Conservation (phyloP, 176 grass and related monocot species). For the Triticum monococcum region DNA sequence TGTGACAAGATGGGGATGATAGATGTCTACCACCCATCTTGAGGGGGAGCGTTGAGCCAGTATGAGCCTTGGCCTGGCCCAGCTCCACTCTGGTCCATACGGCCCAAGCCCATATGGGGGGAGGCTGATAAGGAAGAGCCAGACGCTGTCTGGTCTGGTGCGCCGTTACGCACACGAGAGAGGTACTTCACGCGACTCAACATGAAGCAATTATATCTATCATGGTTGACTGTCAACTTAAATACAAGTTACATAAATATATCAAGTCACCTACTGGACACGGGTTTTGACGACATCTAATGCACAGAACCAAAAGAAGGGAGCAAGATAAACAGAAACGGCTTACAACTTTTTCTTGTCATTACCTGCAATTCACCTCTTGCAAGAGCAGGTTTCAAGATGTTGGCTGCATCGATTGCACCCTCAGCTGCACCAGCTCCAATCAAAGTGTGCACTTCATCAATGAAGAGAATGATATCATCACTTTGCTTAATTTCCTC, state of each 20-base stretch:
- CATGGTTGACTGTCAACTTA: not conserved
- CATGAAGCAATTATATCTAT: not conserved
- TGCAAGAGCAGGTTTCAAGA: constrained; percentile 97
- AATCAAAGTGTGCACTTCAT: constrained; percentile 98
- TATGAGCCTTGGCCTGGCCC: too few species aligned
- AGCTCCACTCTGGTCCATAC: too few species aligned
- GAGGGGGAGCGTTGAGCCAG: too few species aligned
- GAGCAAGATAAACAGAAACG: not conserved
- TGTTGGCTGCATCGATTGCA: constrained; percentile 99
- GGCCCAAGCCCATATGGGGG: too few species aligned
- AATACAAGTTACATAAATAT: not conserved
- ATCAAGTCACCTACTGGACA: not conserved
- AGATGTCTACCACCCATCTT: too few species aligned
- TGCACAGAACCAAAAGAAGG: constrained; percentile 11
- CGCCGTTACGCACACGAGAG: too few species aligned
- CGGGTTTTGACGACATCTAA: not conserved
- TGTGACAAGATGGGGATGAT: too few species aligned
- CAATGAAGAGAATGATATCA: constrained; percentile 99
- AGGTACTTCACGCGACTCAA: too few species aligned
- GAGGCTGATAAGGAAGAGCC: too few species aligned
- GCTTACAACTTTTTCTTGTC: constrained; percentile 8
- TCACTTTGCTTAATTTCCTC: constrained; percentile 99
- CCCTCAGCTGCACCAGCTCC: constrained; percentile 99
- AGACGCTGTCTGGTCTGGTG: too few species aligned
- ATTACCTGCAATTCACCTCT: constrained; percentile 99